A percentile compares a stretch with the other conserved stretches of the same genome.
Conservation (phyloP, 208 protist species). For the Tritrichomonas musculus region DNA sequence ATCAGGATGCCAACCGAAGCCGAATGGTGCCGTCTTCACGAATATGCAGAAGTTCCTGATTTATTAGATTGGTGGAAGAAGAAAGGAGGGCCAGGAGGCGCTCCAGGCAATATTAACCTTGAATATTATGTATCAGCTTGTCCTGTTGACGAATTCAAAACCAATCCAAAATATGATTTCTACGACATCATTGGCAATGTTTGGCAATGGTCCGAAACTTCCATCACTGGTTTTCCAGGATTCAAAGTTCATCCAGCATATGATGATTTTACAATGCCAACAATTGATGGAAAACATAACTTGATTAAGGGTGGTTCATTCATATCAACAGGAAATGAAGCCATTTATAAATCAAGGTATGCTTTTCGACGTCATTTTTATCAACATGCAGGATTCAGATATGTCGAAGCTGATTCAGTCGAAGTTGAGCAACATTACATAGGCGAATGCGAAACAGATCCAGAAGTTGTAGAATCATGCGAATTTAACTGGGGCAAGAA, state of each 20-base stretch:
- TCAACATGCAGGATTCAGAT: conserved; percentile 78
- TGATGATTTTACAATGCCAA: conserved; percentile 86
- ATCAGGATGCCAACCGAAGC: conserved; percentile 50
- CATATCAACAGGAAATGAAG: conserved; percentile 79
- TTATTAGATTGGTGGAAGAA: conserved; percentile 55
- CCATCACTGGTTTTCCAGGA: conserved; percentile 70
- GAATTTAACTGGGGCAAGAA: not conserved
- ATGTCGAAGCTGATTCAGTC: conserved; percentile 65
- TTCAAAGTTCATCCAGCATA: conserved; percentile 80
- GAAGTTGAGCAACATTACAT: not conserved
- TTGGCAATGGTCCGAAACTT: conserved; percentile 80
- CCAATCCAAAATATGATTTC: conserved; percentile 42
- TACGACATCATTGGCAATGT: conserved; percentile 84
- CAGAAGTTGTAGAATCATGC: not conserved
- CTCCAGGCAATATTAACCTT: conserved; percentile 69
- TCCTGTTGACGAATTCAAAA: conserved; percentile 41
- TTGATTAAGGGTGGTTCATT: conserved; percentile 84
- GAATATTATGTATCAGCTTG: conserved; percentile 32
- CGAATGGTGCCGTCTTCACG: conserved; percentile 40
- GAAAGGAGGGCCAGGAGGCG: too few species aligned
- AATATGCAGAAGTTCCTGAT: conserved; percentile 32
- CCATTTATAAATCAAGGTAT: conserved; percentile 73
- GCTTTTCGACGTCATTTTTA: conserved; percentile 86
- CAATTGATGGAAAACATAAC: conserved; percentile 78
- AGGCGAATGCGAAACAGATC: not conserved